Evolutionary conservation across 2,329 filamentous ascomycete genomes (phyloP), one percentile per base, ranked within the genome.

Genomic region (Aspergillus vadensis): DNA sequence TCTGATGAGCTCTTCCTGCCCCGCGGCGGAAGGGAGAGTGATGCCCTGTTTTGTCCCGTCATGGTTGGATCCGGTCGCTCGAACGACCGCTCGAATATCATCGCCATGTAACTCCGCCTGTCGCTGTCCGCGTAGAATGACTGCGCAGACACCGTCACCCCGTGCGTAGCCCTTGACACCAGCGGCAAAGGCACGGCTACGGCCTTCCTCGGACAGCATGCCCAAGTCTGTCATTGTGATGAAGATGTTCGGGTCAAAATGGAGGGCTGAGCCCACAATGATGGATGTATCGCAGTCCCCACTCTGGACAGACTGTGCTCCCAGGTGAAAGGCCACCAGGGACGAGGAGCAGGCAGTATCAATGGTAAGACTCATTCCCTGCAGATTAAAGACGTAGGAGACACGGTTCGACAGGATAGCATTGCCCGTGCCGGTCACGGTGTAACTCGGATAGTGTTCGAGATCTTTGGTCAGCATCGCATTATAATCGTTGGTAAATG

Each of bases 261-360:
- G 72, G 1, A 77, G 53, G 38, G 72, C 75, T 0, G 65, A 64
- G 0, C 76, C 74, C 2, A 66, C 70, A 2, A 74, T 74, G 2
- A 77, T 47, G 1, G 74, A 72, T 7, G 60, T 57, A 12, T 58
- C 44, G 9, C 41, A 44, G 19, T 44, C 41, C 4, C 41, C 41
- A 21, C 41, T 44, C 19, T 44, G 41, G 41, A 44, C 5, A 56
- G 58, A 15, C 41, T 44, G 41, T 17, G 41, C 67, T 1, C 63
- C 69, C 44, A 65, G 53, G 48, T 72, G 67, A 10, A 72, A 23
- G 1, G 62, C 62, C 5, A 68, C 60, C n/a, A 80, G 60, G 51
- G 67, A 71, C 0, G 74, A 74, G 1, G 75, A 77, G 56, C 78
- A 80, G 4, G 77, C 78, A 0, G 78, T 80, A 23, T 79, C 77